Conservation (phyloP, 805 yeast species). For the Kuraishia piskuri region DNA sequence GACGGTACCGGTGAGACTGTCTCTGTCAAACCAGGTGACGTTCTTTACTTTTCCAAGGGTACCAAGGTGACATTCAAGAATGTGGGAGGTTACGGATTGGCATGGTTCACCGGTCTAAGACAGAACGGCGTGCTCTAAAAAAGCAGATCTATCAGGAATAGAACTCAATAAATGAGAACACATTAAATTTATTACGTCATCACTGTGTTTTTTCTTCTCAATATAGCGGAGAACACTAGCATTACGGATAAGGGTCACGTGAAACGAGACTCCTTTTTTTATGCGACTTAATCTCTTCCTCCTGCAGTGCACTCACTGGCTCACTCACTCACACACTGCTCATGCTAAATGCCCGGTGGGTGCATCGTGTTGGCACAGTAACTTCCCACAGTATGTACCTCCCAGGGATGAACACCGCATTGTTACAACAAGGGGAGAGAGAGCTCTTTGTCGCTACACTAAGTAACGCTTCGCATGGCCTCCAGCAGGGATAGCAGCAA, state of each 20-base stretch:
- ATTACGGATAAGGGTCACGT: background rate
- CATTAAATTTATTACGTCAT: background rate
- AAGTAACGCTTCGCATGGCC: too few relatives aligned
- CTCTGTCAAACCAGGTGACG: constrained; percentile 54
- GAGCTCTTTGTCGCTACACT: too few relatives aligned
- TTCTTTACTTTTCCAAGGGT: constrained; percentile 55
- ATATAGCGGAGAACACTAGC: background rate
- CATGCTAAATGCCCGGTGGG: too few relatives aligned
- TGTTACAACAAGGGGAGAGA: too few relatives aligned
- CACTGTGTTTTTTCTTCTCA: background rate
- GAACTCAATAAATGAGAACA: background rate
- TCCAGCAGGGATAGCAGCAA: too few relatives aligned
- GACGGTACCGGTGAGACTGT: constrained; percentile 48
- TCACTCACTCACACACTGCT: too few relatives aligned
- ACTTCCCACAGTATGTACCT: too few relatives aligned
- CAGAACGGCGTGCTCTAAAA: constrained; percentile 22
- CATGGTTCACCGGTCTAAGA: constrained; percentile 51
- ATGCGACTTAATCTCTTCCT: too few relatives aligned
- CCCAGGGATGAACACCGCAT: too few relatives aligned
- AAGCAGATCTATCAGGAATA: background rate
- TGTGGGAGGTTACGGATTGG: constrained; percentile 47
- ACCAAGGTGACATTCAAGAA: constrained; percentile 51
- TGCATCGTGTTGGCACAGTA: too few relatives aligned
- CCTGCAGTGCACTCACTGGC: too few relatives aligned
- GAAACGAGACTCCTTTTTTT: too few relatives aligned